Base-by-base conservation (phyloP, 2,329 filamentous ascomycete genomes). In the Pezicula carpinea region DNA sequence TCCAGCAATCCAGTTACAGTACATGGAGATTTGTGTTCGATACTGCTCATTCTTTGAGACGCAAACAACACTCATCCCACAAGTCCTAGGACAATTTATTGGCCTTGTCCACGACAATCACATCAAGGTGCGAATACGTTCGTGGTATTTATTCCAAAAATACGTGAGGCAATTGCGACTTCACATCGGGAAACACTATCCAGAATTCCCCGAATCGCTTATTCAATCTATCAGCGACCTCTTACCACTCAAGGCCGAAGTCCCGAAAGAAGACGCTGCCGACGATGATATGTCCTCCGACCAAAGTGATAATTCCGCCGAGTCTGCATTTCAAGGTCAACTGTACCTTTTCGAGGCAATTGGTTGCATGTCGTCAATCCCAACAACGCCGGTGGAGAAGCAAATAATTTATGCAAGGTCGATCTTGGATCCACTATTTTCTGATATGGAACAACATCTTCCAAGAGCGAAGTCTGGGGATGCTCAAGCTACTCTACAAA, bases 1-100 rank as follows among this genome's bases (percentile, higher is more conserved):
- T 64, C 92, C 93, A 1, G 89, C 91, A 14, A 91, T 96, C 43
- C 82, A 96, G 53, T 75, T 99, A 18, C 90, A 96, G 68, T 99
- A 95, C 63, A 96, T 99, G 91, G 93, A 99, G 66, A 95, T 96
- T 31, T 96, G 91, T 65, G 91, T 96, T 46, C 85, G 93, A 43
- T 99, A 99, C 68, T 88, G 85, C 64, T 80, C 83, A 22, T 95
- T 96, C 66, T 97, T 99, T 64, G 91, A 97, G 62, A 82, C 82
- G 47, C 87, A 96, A 61, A 76, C 83, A 23, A 75, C 85, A 18
- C 83, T 89, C 51, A 95, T 97, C 42, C 88, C 89, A 2, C 85
- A 84, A 54, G 89, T 93, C 1, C 75, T 99, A 35, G 90, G 96
- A 61, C 90, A 86, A 62, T 97, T 99, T 66, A 88, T 99, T 39